Base-by-base conservation (phyloP, 495 filamentous ascomycete genomes). In the Trichoderma parareesei region DNA sequence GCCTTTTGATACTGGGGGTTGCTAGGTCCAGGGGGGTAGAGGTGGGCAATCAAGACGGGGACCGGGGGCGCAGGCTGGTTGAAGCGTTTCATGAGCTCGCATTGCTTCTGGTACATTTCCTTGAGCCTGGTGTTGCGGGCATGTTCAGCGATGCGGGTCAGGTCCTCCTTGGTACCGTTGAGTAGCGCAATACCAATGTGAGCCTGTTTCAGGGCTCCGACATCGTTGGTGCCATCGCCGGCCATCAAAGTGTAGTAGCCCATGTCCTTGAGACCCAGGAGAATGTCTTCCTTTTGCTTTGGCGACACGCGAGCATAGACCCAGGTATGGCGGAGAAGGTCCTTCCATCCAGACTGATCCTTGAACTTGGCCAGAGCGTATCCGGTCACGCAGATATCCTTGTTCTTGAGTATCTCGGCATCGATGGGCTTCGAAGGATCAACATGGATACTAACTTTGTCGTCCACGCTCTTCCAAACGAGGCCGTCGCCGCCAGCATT, bases 191-290 rank as follows among this genome's bases (percentile, higher is more conserved):
- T 90, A 71, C 94, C 94, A 64, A 99, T 89, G 70, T 99, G 95
- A 35, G 94, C 95, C 80, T 99, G 94, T 82, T 99, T 99, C 72
- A 99, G 78, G 41, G 94, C 94, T 49, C 94, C 94, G 61, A 99
- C 94, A 73, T 99, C 94, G 72, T 99, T 99, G 61, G 94, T 99
- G 66, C 94, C 94, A 71, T 99, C 94, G 72, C 94, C 94, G 68
- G 93, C 96, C 94, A 99, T 99, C 70, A 98, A 83, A 16, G 94
- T 99, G 41, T 93, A 96, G 78, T 99, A 99, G 42, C 94, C 94
- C 75, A 88, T 88, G 74, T 96, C 93, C 78, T 96, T 97, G 46
- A 99, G 83, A 13, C 93, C 94, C 38, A 96, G 84, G 43, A 99
- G 84, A 72, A 99, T 99, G 62, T 98, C 95, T 77, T 98, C 94